A percentile compares a stretch with the other conserved stretches of the same genome.
phyloP scores from a whole-genome alignment of 2,329 filamentous ascomycete species.

The Fusarium sterilihyphosum region DNA sequence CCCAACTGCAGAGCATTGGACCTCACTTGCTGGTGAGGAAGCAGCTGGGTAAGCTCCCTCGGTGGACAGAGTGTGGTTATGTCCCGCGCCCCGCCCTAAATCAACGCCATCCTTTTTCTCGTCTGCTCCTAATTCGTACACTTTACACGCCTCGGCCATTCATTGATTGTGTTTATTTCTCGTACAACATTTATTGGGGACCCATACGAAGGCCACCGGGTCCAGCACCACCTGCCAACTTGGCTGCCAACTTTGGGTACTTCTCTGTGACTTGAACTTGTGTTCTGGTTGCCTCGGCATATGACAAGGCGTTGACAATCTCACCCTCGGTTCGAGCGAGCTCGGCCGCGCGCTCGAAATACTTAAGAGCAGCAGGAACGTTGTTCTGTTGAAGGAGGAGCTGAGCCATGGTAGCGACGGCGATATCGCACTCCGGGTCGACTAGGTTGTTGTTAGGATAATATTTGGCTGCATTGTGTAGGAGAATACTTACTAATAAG shows the following conservation, averaged over 20 bases:
- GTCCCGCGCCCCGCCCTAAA: conserved; percentile 27
- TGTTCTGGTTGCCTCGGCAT: conserved; percentile 95
- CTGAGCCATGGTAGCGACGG: conserved; percentile 98
- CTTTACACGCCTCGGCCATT: conserved; percentile 39
- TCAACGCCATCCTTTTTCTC: conserved; percentile 34
- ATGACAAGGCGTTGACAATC: conserved; percentile 94
- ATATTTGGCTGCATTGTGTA: neutral
- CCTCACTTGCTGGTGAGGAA: conserved; percentile 40
- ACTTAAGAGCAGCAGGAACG: conserved; percentile 92
- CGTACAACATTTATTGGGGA: conserved; percentile 43
- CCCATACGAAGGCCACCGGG: conserved; percentile 52
- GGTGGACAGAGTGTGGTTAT: conserved; percentile 20
- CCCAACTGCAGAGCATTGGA: conserved; percentile 42
- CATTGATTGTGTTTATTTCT: conserved; percentile 30
- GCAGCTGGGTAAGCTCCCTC: conserved; percentile 28
- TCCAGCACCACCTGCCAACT: conserved; percentile 60
- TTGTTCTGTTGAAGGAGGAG: conserved; percentile 97
- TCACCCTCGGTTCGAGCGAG: conserved; percentile 94
- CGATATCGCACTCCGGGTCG: conserved; percentile 98
- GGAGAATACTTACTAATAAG: conserved; percentile 80
- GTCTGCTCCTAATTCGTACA: conserved; percentile 43
- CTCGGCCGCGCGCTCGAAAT: conserved; percentile 96
- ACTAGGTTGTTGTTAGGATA: conserved; percentile 66
- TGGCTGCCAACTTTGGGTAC: conserved; percentile 81
- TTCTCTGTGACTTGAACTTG: conserved; percentile 93